Evolutionary conservation across 2,329 filamentous ascomycete species (phyloP).

Genomic region (Byssochlamys sp.): DNA sequence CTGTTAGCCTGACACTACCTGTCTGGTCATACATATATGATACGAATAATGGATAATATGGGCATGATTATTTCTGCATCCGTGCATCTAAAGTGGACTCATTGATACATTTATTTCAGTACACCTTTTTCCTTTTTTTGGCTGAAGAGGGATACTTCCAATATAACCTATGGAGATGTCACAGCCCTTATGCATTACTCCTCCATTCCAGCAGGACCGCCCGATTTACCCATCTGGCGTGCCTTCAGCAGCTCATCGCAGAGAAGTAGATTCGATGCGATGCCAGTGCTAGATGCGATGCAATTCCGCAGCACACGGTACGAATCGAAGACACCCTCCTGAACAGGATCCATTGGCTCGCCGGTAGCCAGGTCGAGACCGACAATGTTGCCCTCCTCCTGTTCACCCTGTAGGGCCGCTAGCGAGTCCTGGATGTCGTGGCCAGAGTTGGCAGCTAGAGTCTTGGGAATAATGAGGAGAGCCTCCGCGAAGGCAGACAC

Average conservation of each 20-base stretch:
- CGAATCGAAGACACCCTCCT: conserved; percentile 89
- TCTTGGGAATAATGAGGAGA: conserved; percentile 91
- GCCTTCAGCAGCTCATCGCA: conserved; percentile 98
- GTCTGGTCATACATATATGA: neutral
- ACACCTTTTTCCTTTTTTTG: neutral
- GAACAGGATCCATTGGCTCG: conserved; percentile 86
- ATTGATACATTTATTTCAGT: neutral
- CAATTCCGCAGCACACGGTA: conserved; percentile 91
- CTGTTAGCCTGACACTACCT: neutral
- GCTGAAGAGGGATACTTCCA: neutral
- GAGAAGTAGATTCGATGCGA: conserved; percentile 85
- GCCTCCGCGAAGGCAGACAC: conserved; percentile 92
- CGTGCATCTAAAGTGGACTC: neutral
- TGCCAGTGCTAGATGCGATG: conserved; percentile 85
- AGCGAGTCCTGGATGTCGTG: conserved; percentile 94
- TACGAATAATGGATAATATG: neutral
- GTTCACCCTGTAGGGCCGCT: conserved; percentile 76
- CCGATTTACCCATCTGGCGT: conserved; percentile 67
- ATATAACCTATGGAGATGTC: neutral
- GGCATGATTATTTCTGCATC: neutral
- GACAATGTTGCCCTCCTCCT: conserved; percentile 70
- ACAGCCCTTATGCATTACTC: conserved; percentile 20
- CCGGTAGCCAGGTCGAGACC: conserved; percentile 80
- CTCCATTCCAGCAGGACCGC: conserved; percentile 35
- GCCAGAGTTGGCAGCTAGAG: conserved; percentile 85